Evolutionary conservation across 2,329 filamentous ascomycete genomes (phyloP).

Genomic region (Cercospora sp.): DNA sequence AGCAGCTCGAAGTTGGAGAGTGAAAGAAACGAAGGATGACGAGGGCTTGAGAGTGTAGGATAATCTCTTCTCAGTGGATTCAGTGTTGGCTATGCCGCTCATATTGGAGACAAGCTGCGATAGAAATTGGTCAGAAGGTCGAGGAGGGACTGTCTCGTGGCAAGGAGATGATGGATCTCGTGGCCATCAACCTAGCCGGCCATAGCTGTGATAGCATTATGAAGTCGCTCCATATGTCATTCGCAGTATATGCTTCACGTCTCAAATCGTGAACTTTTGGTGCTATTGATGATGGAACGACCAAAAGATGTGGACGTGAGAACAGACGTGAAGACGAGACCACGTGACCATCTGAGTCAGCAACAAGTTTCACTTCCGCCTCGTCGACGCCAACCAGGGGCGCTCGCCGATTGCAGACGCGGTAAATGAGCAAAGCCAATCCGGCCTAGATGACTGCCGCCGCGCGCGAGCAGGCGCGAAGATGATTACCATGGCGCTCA

Average conservation of each 20-base stretch:
- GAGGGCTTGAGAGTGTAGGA: not conserved
- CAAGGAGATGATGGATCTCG: not conserved
- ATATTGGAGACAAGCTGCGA: not conserved
- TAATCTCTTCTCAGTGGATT: not conserved
- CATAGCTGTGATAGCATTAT: not conserved
- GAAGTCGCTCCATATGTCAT: not conserved
- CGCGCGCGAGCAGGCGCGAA: constrained; percentile 1
- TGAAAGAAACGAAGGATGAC: not conserved
- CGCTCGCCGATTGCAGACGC: constrained; percentile 5
- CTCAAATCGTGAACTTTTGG: not conserved
- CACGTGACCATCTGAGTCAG: not conserved
- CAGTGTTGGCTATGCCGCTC: not conserved
- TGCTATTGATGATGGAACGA: not conserved
- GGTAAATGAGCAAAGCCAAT: constrained; percentile 2
- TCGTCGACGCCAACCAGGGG: not conserved
- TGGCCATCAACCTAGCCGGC: not conserved
- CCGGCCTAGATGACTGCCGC: constrained; percentile 2
- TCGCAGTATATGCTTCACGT: not conserved
- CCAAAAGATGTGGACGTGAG: not conserved
- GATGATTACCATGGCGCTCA: not conserved
- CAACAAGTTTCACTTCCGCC: not conserved
- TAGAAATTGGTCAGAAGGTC: not conserved
- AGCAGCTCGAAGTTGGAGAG: not conserved
- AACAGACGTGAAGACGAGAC: not conserved
- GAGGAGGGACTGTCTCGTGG: not conserved